These are phyloP conservation scores for Dothideomycetes sp. DNA, from an alignment of 2,329 filamentous ascomycete species.

Conservation along the genomic window DNA sequence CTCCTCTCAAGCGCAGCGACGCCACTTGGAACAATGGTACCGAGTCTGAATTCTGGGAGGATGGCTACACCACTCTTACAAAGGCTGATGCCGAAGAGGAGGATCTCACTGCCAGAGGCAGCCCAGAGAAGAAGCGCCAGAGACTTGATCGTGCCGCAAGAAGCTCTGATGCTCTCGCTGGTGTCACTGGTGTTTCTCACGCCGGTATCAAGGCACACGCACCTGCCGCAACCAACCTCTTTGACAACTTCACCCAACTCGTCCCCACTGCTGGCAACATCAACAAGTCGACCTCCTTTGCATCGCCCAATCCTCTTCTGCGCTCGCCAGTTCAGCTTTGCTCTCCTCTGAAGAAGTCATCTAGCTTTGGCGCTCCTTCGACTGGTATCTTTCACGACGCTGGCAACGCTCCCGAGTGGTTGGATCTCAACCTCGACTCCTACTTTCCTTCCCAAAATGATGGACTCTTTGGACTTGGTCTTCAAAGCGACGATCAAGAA, in stretches of 20 bases:
- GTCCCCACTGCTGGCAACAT: slow-evolving; percentile 7
- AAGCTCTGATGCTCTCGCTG: slow-evolving; percentile 50
- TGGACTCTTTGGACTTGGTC: slow-evolving; percentile 43
- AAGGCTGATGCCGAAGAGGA: slow-evolving; percentile 14
- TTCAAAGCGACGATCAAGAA: slow-evolving; percentile 48
- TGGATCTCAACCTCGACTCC: slow-evolving; percentile 15
- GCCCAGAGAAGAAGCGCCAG: slow-evolving; percentile 56
- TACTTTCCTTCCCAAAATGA: slow-evolving; percentile 23
- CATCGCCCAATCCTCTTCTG: slow-evolving; percentile 5
- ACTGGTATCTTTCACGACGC: slow-evolving; percentile 3
- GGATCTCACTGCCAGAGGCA: slow-evolving; percentile 43
- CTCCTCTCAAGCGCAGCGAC: not conserved
- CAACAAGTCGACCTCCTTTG: not conserved
- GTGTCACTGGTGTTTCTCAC: slow-evolving; percentile 45
- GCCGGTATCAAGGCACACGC: slow-evolving; percentile 12
- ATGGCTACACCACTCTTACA: not conserved
- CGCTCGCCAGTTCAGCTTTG: slow-evolving; percentile 18
- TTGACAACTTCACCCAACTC: slow-evolving; percentile 21
- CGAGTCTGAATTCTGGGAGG: not conserved
- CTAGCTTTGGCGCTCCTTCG: slow-evolving; percentile 6
- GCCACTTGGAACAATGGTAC: not conserved
- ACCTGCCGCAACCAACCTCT: slow-evolving; percentile 14
- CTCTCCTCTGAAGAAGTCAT: slow-evolving; percentile 21
- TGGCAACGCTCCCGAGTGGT: slow-evolving; percentile 10
- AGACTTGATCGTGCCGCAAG: slow-evolving; percentile 52